Conservation (phyloP, 352 stramenopile species). For the Globisporangium okanoganense region DNA sequence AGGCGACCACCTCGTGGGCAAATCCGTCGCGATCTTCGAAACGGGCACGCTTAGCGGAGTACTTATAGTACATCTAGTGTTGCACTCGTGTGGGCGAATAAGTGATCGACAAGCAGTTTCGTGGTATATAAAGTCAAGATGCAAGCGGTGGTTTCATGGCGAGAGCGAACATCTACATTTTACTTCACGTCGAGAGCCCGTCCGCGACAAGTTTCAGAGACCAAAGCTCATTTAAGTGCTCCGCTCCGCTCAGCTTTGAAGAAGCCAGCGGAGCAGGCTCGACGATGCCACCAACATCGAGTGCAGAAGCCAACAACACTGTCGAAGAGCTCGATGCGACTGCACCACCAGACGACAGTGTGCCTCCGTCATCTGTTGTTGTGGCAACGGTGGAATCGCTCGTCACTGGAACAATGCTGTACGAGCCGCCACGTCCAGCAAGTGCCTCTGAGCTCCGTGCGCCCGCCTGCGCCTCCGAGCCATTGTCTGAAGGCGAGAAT, state of each 20-base stretch:
- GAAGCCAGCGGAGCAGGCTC: not conserved
- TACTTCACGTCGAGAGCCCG: no score
- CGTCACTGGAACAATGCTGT: not conserved
- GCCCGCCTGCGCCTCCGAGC: not conserved
- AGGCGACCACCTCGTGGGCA: conserved; percentile 58
- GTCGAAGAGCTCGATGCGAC: not conserved
- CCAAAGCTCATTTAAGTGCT: no score
- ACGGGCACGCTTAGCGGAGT: no score
- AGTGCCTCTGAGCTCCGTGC: not conserved
- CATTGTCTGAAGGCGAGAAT: not conserved
- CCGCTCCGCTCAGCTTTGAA: no score
- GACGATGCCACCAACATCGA: not conserved
- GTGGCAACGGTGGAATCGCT: not conserved
- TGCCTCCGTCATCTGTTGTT: not conserved
- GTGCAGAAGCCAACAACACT: not conserved
- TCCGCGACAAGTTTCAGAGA: no score
- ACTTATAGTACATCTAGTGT: no score
- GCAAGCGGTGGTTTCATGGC: no score
- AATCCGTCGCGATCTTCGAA: conserved; percentile 58
- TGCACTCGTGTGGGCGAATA: no score
- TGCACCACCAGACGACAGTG: not conserved
- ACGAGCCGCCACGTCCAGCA: no score
- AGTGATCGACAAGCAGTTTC: no score
- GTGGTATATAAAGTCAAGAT: no score
- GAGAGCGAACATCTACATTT: no score